Evolutionary conservation across 1,284 basidiomycete genomes (phyloP).

Genomic region (Trichosporon sp.): DNA sequence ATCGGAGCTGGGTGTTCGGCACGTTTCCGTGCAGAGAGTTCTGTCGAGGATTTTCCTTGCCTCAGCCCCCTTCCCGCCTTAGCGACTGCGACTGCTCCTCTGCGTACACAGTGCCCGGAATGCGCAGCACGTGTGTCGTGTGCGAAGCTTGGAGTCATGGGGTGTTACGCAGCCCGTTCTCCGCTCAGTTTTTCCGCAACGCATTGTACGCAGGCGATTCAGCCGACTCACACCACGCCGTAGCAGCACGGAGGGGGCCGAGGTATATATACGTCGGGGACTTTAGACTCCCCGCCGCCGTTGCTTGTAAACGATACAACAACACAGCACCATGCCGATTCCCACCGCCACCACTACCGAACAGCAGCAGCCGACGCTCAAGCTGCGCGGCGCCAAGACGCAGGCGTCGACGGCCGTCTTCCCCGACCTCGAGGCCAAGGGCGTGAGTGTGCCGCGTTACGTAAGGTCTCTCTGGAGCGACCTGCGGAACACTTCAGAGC

Average conservation of each 20-base stretch:
- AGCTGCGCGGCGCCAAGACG: constrained; percentile 22
- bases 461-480: too few relatives aligned
- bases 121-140: neutral
- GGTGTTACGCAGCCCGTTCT: neutral
- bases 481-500: too few relatives aligned
- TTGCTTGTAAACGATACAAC: neutral
- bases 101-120: neutral
- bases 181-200: neutral
- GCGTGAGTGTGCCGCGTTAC: constrained; percentile 22
- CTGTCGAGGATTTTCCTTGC: neutral
- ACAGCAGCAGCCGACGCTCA: constrained; percentile 17
- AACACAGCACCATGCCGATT: neutral
- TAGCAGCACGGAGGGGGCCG: too few relatives aligned
- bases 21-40: neutral
- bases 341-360: constrained; percentile 2
- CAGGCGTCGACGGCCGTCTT: constrained; percentile 19
- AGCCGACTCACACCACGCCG: too few relatives aligned
- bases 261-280: neutral
- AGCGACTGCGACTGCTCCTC: neutral
- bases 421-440: constrained; percentile 28
- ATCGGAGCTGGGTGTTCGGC: too few relatives aligned
- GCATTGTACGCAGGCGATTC: neutral
- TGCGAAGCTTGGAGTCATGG: neutral
- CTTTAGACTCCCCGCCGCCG: neutral
- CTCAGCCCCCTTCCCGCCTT: too few relatives aligned